Percentiles rank a stretch among this genome's conserved stretches.
phyloP scores from a whole-genome alignment of 2,329 filamentous ascomycete genomes.

The Claviceps capensis region DNA sequence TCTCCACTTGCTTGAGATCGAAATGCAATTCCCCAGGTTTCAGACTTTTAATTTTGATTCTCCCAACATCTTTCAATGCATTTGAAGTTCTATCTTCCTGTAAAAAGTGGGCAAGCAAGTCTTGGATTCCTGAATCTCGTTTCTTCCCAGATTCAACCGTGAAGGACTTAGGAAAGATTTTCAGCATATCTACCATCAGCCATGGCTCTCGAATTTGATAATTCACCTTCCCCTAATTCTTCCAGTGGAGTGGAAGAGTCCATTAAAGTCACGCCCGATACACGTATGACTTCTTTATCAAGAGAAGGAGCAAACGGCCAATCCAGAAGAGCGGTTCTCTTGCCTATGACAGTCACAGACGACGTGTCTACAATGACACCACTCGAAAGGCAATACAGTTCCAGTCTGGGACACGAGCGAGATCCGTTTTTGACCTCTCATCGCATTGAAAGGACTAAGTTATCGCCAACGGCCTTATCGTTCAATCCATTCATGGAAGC shows the following conservation, averaged over 20 bases:
- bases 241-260: slow-evolving; percentile 40
- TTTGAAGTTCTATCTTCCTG: neutral
- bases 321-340: slow-evolving; percentile 19
- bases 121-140: neutral
- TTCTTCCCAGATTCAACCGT: neutral
- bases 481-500: slow-evolving; percentile 36
- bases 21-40: neutral
- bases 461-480: slow-evolving; percentile 50
- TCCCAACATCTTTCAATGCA: neutral
- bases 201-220: slow-evolving; percentile 19
- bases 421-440: slow-evolving; percentile 40
- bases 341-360: slow-evolving; percentile 13
- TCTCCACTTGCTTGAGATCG: neutral
- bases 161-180: neutral
- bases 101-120: neutral
- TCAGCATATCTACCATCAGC: neutral
- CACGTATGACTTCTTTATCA: slow-evolving; percentile 49
- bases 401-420: slow-evolving; percentile 21
- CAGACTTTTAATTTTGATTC: neutral
- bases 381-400: slow-evolving; percentile 13
- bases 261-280: slow-evolving; percentile 50
- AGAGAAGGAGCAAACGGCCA: slow-evolving; percentile 38
- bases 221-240: slow-evolving; percentile 36
- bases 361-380: slow-evolving; percentile 12
- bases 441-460: slow-evolving; percentile 24